Conservation (phyloP, 208 protist species). For the Crithidia mellificae region DNA sequence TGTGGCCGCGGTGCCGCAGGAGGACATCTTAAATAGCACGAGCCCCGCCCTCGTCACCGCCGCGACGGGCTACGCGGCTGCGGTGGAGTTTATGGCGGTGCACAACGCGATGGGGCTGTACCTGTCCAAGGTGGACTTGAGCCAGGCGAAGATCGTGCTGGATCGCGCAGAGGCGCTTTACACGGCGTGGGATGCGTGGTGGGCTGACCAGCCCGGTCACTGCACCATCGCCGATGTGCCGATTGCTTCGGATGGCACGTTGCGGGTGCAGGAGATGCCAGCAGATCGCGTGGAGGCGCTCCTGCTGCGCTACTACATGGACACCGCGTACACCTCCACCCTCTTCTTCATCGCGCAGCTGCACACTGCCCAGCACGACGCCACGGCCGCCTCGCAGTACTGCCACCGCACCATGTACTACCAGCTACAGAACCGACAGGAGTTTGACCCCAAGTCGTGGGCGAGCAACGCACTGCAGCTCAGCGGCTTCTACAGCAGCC, state of each 20-base stretch:
- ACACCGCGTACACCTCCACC: conserved; percentile 70
- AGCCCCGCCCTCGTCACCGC: neutral
- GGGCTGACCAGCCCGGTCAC: conserved; percentile 17
- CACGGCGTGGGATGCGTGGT: conserved; percentile 64
- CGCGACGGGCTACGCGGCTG: conserved; percentile 34
- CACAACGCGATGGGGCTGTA: conserved; percentile 80
- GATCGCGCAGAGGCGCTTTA: conserved; percentile 64
- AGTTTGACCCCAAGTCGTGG: conserved; percentile 82
- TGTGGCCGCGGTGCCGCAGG: conserved; percentile 36
- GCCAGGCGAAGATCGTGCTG: conserved; percentile 56
- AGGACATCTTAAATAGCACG: conserved; percentile 40
- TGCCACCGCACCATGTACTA: conserved; percentile 87
- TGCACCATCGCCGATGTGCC: conserved; percentile 50
- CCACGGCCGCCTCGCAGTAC: conserved; percentile 63
- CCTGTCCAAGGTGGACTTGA: conserved; percentile 49
- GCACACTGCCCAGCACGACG: conserved; percentile 51
- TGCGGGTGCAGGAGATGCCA: conserved; percentile 32
- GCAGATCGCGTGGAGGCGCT: conserved; percentile 9
- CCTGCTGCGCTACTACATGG: conserved; percentile 72
- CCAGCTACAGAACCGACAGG: conserved; percentile 76
- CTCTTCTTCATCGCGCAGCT: conserved; percentile 90
- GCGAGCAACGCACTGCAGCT: conserved; percentile 85
- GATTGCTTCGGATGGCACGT: conserved; percentile 45
- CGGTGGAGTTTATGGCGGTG: conserved; percentile 63
- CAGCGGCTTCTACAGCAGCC: conserved; percentile 73